Evolutionary conservation across 805 yeast genomes (phyloP).

Genomic region (Hanseniaspora lindneri): DNA sequence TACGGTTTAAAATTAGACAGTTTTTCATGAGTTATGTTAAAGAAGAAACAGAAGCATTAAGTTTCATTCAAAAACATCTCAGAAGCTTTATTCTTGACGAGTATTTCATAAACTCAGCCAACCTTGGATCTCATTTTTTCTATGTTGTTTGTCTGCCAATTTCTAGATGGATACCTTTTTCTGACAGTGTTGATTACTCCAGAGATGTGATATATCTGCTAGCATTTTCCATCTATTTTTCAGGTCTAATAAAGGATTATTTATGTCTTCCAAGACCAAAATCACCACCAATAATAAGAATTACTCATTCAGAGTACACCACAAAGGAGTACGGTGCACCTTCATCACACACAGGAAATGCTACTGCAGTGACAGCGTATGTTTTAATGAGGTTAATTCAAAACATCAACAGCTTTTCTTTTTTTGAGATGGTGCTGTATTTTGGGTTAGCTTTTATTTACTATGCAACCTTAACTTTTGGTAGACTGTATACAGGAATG

Average conservation of each 20-base stretch:
- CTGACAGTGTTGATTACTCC: slow-evolving; percentile 30
- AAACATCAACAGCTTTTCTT: slow-evolving; percentile 2
- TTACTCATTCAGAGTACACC: slow-evolving; percentile 84
- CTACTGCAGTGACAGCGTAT: slow-evolving; percentile 63
- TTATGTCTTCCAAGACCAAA: slow-evolving; percentile 85
- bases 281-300: slow-evolving; percentile 82
- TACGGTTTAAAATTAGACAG: slow-evolving; percentile 45
- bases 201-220: slow-evolving; percentile 60
- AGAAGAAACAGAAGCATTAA: slow-evolving; percentile 52
- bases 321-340: slow-evolving; percentile 93
- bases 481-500: slow-evolving; percentile 93
- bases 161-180: slow-evolving; percentile 69
- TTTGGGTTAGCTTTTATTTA: slow-evolving; percentile 33
- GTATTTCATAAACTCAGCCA: slow-evolving; percentile 79
- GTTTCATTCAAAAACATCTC: slow-evolving; percentile 40
- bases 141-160: slow-evolving; percentile 81
- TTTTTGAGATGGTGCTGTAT: slow-evolving; percentile 17
- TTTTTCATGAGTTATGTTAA: slow-evolving; percentile 45
- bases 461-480: slow-evolving; percentile 54
- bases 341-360: slow-evolving; percentile 87
- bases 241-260: slow-evolving; percentile 71
- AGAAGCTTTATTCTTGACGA: slow-evolving; percentile 47
- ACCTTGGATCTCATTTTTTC: slow-evolving; percentile 85
- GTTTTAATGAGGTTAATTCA: slow-evolving; percentile 23
- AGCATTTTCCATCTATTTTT: slow-evolving; percentile 47